phyloP scores from a whole-genome alignment of 2,329 filamentous ascomycete species.

The Thielaviopsis punctulata region DNA sequence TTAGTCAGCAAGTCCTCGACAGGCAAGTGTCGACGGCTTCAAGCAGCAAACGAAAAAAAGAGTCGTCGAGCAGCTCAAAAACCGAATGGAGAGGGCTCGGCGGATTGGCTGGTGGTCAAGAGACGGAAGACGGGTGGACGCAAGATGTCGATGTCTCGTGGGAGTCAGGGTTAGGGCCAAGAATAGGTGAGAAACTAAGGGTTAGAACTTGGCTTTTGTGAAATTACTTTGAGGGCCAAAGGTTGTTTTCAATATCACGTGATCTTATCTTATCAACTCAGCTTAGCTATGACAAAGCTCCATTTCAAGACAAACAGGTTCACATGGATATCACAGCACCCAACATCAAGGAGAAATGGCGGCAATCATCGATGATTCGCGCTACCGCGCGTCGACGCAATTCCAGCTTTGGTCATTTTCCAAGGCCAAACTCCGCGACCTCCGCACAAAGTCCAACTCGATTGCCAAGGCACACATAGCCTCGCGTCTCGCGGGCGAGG shows the following conservation, averaged over 20 bases:
- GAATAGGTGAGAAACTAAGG: no score
- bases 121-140: neutral
- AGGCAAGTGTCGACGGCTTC: neutral
- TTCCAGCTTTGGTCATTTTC: slow-evolving; percentile 89
- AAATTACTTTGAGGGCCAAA: no score
- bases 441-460: slow-evolving; percentile 64
- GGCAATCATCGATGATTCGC: slow-evolving; percentile 51
- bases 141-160: neutral
- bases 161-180: no score
- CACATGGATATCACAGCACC: no score
- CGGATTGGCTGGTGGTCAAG: neutral
- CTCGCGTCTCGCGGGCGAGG: slow-evolving; percentile 24
- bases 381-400: slow-evolving; percentile 81
- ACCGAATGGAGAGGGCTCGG: neutral
- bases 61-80: neutral
- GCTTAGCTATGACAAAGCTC: neutral
- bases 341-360: neutral
- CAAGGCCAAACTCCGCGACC: slow-evolving; percentile 47
- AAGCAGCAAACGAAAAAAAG: neutral
- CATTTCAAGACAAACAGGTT: no score
- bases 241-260: no score
- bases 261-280: neutral
- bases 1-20: neutral
- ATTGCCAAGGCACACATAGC: slow-evolving; percentile 49
- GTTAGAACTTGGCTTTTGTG: no score